Percentiles rank a stretch among this genome's conserved stretches.
phyloP scores from a whole-genome alignment of 805 yeast species.

The Yarrowia sp. region DNA sequence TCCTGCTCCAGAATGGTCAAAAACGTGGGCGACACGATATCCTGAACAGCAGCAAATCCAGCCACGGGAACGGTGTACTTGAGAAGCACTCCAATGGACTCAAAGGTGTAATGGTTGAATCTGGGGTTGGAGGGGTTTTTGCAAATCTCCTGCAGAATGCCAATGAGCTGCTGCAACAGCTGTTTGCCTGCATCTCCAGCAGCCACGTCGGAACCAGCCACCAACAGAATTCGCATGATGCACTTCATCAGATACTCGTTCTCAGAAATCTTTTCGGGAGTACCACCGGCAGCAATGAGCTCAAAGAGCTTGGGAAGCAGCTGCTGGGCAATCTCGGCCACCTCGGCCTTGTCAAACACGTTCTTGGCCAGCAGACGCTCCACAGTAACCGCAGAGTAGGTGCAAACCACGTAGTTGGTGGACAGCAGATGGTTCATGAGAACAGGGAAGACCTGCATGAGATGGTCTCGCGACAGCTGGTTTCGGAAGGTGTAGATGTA shows the following conservation, averaged over 20 bases:
- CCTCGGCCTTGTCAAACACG: conserved; percentile 70
- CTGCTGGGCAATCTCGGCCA: conserved; percentile 55
- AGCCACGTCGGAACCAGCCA: conserved; percentile 42
- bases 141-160: conserved; percentile 65
- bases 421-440: conserved; percentile 66
- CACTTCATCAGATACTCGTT: conserved; percentile 91
- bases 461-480: conserved; percentile 83
- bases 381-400: conserved; percentile 89
- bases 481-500: conserved; percentile 87
- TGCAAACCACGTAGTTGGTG: conserved; percentile 74
- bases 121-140: conserved; percentile 94
- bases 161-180: conserved; percentile 63
- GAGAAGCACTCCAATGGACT: conserved; percentile 74
- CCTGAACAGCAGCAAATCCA: conserved; percentile 44
- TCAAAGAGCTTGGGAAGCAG: conserved; percentile 64
- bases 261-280: conserved; percentile 91
- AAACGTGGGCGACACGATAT: conserved; percentile 61
- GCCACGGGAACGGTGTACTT: conserved; percentile 45
- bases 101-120: conserved; percentile 87
- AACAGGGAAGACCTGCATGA: conserved; percentile 73
- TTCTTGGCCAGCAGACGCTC: conserved; percentile 75
- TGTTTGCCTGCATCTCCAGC: conserved; percentile 43
- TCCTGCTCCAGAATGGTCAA: conserved; percentile 69
- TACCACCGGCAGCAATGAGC: conserved; percentile 49
- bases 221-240: conserved; percentile 74